A percentile compares a stretch with the other conserved stretches of the same genome.
Evolutionary conservation across 495 filamentous ascomycete genomes (phyloP).

Genomic region (Hyaloscypha finlandica): DNA sequence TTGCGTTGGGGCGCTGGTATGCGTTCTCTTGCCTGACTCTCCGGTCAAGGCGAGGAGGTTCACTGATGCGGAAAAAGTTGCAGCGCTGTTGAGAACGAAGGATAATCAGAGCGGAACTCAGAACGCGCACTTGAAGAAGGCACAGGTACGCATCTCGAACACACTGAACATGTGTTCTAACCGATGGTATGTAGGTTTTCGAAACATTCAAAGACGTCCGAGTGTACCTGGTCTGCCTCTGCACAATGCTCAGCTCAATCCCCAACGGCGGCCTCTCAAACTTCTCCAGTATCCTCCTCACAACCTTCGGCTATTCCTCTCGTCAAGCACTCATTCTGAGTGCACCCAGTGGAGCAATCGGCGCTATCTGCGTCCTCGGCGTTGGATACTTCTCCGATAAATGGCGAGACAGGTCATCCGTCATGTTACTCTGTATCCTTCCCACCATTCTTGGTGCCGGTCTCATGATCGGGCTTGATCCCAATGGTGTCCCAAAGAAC

Average conservation of each 20-base stretch:
- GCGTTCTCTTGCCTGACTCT: slow-evolving; percentile 66
- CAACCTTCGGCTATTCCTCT: slow-evolving; percentile 54
- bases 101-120: slow-evolving; percentile 69
- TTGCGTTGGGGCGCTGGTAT: slow-evolving; percentile 57
- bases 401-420: slow-evolving; percentile 56
- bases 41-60: slow-evolving; percentile 70
- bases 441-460: slow-evolving; percentile 58
- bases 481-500: slow-evolving; percentile 45
- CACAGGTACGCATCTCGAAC: slow-evolving; percentile 41
- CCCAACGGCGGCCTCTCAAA: slow-evolving; percentile 57
- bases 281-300: slow-evolving; percentile 68
- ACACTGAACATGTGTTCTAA: neutral
- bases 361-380: slow-evolving; percentile 59
- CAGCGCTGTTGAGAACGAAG: slow-evolving; percentile 63
- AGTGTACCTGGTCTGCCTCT: slow-evolving; percentile 25
- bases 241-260: slow-evolving; percentile 25
- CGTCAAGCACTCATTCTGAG: slow-evolving; percentile 64
- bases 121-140: slow-evolving; percentile 68
- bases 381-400: slow-evolving; percentile 62
- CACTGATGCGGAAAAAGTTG: slow-evolving; percentile 57
- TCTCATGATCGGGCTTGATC: slow-evolving; percentile 64
- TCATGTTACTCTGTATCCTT: slow-evolving; percentile 42
- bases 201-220: slow-evolving; percentile 57
- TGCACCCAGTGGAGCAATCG: slow-evolving; percentile 64
- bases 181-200: slow-evolving; percentile 37